Base-by-base conservation (phyloP, 2,329 filamentous ascomycete species). In the Tolypocladium amazonense region DNA sequence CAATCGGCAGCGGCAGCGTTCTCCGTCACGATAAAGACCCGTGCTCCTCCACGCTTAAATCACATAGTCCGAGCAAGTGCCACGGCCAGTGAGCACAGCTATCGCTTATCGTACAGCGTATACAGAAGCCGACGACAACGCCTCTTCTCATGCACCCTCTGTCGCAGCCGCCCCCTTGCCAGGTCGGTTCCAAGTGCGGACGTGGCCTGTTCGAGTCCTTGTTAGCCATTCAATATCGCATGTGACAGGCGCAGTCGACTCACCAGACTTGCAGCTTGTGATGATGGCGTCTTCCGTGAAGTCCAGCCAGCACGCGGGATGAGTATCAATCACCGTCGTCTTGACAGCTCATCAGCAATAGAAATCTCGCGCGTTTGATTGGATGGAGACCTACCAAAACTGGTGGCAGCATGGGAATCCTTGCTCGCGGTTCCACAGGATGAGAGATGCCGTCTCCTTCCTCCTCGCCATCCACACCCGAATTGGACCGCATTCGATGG, bases 281-380 rank as follows among this genome's bases (percentile, higher is more conserved):
- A 97, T 87, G 65, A 99, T 96, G 63, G 88, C 88, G 67, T 96
- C 88, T 71, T 97, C 88, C 59, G 93, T 92, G 68, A 99, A 99
- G n/a, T 87, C 89, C 45, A 99, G 75, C 88, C 92, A 96, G 72
- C 86, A 90, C 54, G 96, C 79, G 58, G 92, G 92, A 73, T 97
- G 91, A 62, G 87, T 85, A 72, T 96, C 92, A 41, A 96, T 85
- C 15, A 83, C 79, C 73, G 96, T 97, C 56, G 88, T 90, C 79
- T 92, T 15, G 61, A 43, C 30, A 35, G 9, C 20, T 27, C 15
- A 45, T 64, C 54, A 64, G 62, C 39, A 37, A 23, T 15, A 4
- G 30, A 23, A 14, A 20, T 50, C n/a, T n/a, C 14, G 8, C 18
- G 4, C 25, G 15, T 23, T 14, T 39, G n/a, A 18, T 23, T 41